A percentile compares a stretch with the other conserved stretches of the same genome.
phyloP scores from a whole-genome alignment of 441 rosid genomes.

The Monsonia emarginata region DNA sequence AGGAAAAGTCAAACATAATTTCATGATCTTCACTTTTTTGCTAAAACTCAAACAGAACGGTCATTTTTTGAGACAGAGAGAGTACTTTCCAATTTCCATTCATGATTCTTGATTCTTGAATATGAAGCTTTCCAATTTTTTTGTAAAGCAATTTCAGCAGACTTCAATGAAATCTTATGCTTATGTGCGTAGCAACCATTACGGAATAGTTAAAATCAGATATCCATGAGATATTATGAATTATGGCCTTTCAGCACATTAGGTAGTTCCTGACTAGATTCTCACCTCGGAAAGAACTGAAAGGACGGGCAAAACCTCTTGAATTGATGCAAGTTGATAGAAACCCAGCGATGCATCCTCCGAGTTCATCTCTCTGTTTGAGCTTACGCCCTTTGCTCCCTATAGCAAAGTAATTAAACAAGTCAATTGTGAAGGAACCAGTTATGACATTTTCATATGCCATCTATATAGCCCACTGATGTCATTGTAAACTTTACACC shows the following conservation, averaged over 20 bases:
- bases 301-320: slow-evolving; percentile 56
- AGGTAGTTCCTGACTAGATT: neutral
- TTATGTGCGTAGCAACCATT: neutral
- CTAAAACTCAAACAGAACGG: too few relatives aligned
- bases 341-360: slow-evolving; percentile 33
- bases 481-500: too few relatives aligned
- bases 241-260: neutral
- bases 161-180: neutral
- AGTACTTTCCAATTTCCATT: too few relatives aligned
- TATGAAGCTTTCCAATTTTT: too few relatives aligned
- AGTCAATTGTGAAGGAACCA: slow-evolving; percentile 4
- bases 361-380: slow-evolving; percentile 21
- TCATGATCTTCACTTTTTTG: too few relatives aligned
- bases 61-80: too few relatives aligned
- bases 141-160: neutral
- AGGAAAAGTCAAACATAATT: too few relatives aligned
- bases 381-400: slow-evolving; percentile 30
- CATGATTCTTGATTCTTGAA: too few relatives aligned
- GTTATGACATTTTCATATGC: neutral
- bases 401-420: slow-evolving; percentile 20
- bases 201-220: neutral
- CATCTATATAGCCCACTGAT: neutral
- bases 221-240: neutral
- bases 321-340: slow-evolving; percentile 46
- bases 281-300: slow-evolving; percentile 71